Evolutionary conservation across 176 grass and related monocot species (phyloP), one percentile per base, ranked within the genome.

Genomic region (Oryza rufipogon): DNA sequence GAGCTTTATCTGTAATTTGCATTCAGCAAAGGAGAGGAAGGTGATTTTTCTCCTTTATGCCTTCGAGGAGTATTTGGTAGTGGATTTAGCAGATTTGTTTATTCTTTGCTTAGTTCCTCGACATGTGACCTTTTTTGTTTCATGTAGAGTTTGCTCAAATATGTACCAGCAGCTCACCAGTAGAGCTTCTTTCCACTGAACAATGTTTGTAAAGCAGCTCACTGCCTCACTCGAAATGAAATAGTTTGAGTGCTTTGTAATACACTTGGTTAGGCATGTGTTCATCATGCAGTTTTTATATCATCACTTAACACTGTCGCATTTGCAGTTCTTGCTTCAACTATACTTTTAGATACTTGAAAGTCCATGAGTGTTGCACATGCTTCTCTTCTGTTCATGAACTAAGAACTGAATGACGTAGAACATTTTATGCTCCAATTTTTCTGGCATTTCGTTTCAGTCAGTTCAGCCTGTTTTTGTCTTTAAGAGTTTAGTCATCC

Each of bases 151-250:
- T 89, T 90, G 69, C 66, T 75, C 84, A 75, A 90, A 86, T 89
- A 71, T 95, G 88, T 90, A 89, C 63, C 81, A 89, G 82, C 60
- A 52, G 81, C 80, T 88, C 83, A 82, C 75, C 63, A 81, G 81
- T 81, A 70, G 81, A 91, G 77, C 90, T 90, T 75, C 78, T 94
- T 90, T 89, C 87, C 81, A 87, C 49, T 82, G 74, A 89, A 87
- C 87, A 89, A 88, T 92, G 78, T 92, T 72, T 89, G 83, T 89
- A 92, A 94, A 89, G 81, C 58, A 81, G 87, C 89, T 92, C 90
- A 76, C 56, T 61, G 56, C 56, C 56, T 22, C 56, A 61, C 64
- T 84, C 58, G 81, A 80, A 83, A 89, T 76, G 85, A 85, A 87
- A 87, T 94, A 84, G 84, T 89, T 89, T 68, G 85, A 84, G 65